These are phyloP conservation scores for Auricularia sp. DNA, from an alignment of 768 basidiomycete genomes.

Conservation along the genomic window DNA sequence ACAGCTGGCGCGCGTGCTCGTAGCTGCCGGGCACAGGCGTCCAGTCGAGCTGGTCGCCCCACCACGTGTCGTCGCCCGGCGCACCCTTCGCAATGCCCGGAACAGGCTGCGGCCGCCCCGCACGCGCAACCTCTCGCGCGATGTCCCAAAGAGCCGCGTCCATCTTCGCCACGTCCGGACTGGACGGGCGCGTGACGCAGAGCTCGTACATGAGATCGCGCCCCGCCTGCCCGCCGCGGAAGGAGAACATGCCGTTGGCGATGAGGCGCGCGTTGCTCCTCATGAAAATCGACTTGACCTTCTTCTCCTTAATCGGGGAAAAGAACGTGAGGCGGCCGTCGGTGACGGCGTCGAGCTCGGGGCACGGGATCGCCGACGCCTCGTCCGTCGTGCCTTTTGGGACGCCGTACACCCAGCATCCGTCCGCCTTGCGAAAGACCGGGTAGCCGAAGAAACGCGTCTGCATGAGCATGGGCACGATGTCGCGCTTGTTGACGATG, in stretches of 20 bases:
- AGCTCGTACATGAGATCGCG: neutral
- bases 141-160: conserved; percentile 29
- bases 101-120: neutral
- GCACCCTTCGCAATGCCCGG: conserved; percentile 6
- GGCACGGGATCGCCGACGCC: conserved; percentile 11
- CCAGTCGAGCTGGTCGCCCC: conserved; percentile 65
- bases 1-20: conserved; percentile 5
- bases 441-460: conserved; percentile 53
- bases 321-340: conserved; percentile 18
- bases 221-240: conserved; percentile 8
- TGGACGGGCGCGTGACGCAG: neutral
- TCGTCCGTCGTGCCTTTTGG: neutral
- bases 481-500: conserved; percentile 38
- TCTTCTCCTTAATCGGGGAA: conserved; percentile 2
- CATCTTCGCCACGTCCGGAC: conserved; percentile 20
- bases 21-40: conserved; percentile 17
- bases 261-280: conserved; percentile 40
- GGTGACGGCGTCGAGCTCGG: conserved; percentile 32
- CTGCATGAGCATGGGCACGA: conserved; percentile 59
- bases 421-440: conserved; percentile 38
- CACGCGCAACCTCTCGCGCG: conserved; percentile 26
- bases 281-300: conserved; percentile 27
- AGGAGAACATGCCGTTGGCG: conserved; percentile 30
- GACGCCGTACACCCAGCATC: conserved; percentile 44
- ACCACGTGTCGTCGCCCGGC: conserved; percentile 20